A percentile compares a stretch with the other conserved stretches of the same genome.
These are phyloP conservation scores for Brassica carinata DNA, from an alignment of 345 rosid species.

Conservation along the genomic window DNA sequence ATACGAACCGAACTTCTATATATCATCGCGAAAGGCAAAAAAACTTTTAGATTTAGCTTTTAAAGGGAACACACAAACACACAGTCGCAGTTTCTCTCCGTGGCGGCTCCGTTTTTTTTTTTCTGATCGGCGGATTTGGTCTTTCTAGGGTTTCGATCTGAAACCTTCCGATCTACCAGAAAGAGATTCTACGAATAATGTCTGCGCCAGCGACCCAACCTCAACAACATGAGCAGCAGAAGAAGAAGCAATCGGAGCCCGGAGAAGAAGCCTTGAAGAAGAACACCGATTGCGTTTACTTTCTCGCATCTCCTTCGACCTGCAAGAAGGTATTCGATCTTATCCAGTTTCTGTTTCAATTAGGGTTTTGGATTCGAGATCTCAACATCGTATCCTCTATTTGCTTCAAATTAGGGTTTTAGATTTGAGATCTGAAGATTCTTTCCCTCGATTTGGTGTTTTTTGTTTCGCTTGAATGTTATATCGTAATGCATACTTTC, in stretches of 20 bases:
- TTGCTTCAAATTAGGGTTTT: conserved; percentile 44
- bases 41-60: conserved; percentile 31
- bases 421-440: conserved; percentile 31
- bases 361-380: conserved; percentile 48
- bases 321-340: conserved; percentile 80
- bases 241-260: conserved; percentile 36
- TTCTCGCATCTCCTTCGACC: conserved; percentile 79
- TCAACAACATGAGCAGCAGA: conserved; percentile 37
- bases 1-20: conserved; percentile 21
- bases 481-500: not conserved
- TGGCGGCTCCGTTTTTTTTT: conserved; percentile 46
- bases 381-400: conserved; percentile 19
- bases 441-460: conserved; percentile 7
- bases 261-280: conserved; percentile 87
- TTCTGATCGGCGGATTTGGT: conserved; percentile 13
- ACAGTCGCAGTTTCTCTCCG: conserved; percentile 30
- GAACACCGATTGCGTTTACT: conserved; percentile 91
- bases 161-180: conserved; percentile 24
- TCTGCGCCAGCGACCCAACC: conserved; percentile 51
- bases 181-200: conserved; percentile 44
- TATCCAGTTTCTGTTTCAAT: conserved; percentile 19
- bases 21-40: not conserved
- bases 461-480: not conserved
- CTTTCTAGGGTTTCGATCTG: conserved; percentile 34
- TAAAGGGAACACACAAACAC: conserved; percentile 18